Evolutionary conservation across 768 basidiomycete species (phyloP), one percentile per base, ranked within the genome.

Genomic region (Mycena capillaripes): DNA sequence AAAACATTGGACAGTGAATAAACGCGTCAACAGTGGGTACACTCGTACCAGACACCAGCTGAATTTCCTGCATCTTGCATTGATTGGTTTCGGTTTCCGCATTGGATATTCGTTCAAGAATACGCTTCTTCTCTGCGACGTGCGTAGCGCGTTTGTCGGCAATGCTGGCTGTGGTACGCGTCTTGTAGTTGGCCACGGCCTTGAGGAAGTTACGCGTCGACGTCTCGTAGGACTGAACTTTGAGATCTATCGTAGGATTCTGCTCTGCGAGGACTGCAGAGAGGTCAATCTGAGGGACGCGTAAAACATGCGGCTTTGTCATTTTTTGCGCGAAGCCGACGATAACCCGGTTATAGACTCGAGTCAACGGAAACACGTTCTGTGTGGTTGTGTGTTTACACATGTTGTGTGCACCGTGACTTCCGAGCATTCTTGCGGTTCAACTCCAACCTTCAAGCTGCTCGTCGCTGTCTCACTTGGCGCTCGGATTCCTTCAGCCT

Each of bases 41-140:
- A 36, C 27, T 83, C 89, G n/a, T 79, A 96, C 95, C 89, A 66
- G 89, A 88, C 3, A 95, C 86, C 66, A 97, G 86, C 61, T 94
- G 92, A 34, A 95, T 92, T 81, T 97, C 96, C 76, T 86, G 88
- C 61, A 93, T 78, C 75, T 95, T 94, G 82, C 93, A 95, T 52
- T 91, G 85, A 64, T 89, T 91, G 2, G 89, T 96, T 80, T 95
- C 92, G 0, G 84, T 76, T 78, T 96, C 93, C 0, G 90, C 85
- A 10, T 88, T 85, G 52, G 90, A 86, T 11, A 83, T 89, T 78
- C 89, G 90, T 58, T 96, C 95, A 10, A 82, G 69, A 0, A 91
- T 72, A 70, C 87, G 88, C 78, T 92, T 93, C 82, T 89, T 90
- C 78, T 91, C 90, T 1, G 86, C 79, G 2, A 83, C 84, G 76